A percentile compares a stretch with the other conserved stretches of the same genome.
phyloP scores from a whole-genome alignment of 805 yeast genomes.

The Wickerhamomyces chambardii region DNA sequence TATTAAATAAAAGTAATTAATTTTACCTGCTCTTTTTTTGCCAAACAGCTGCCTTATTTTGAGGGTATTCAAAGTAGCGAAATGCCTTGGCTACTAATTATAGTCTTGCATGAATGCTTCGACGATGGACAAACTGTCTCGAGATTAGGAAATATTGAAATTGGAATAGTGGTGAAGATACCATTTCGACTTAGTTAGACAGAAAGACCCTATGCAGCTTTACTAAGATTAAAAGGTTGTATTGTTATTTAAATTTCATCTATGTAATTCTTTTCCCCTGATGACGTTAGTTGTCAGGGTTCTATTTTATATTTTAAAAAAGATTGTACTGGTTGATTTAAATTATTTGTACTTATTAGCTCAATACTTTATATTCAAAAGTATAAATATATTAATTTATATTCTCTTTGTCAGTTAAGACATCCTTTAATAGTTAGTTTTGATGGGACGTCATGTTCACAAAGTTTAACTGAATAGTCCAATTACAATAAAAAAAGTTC shows the following conservation, averaged over 20 bases:
- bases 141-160: constrained; percentile 5
- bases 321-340: no score
- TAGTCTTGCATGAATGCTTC: constrained; percentile 12
- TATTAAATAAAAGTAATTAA: constrained; percentile 6
- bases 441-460: constrained; percentile 17
- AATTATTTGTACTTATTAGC: no score
- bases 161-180: constrained; percentile 7
- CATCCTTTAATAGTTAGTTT: constrained; percentile 14
- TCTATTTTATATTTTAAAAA: no score
- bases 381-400: neutral
- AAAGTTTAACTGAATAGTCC: constrained; percentile 15
- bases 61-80: constrained; percentile 17
- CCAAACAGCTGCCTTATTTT: constrained; percentile 15
- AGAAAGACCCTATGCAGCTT: constrained; percentile 8
- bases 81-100: constrained; percentile 14
- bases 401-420: constrained; percentile 6
- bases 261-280: neutral
- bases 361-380: no score
- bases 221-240: constrained; percentile 7
- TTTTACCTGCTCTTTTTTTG: constrained; percentile 2
- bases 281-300: no score
- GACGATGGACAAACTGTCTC: constrained; percentile 12
- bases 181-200: constrained; percentile 9
- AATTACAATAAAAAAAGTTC: constrained; percentile 4
- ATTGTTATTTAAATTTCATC: constrained; percentile 1